Conservation (phyloP, 495 filamentous ascomycete species). For the Penicillium flavigenum region DNA sequence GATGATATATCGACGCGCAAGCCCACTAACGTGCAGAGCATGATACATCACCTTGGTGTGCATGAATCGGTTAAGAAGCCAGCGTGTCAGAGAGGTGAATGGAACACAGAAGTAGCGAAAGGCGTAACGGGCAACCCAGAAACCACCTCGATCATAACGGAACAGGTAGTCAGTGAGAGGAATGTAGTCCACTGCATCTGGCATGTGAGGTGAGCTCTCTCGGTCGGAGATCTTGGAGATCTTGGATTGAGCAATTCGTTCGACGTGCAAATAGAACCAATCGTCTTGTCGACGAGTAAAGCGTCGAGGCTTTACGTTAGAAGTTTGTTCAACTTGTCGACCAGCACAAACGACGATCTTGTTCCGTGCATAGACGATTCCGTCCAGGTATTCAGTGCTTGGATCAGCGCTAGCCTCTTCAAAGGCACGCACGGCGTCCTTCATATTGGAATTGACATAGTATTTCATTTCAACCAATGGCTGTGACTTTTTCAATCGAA, state of each 20-base stretch:
- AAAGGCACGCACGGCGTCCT: conserved; percentile 41
- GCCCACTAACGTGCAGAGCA: conserved; percentile 53
- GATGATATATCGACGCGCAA: conserved; percentile 47
- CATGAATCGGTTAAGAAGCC: conserved; percentile 52
- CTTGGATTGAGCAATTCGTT: conserved; percentile 17
- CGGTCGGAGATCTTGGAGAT: neutral
- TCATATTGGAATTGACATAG: conserved; percentile 37
- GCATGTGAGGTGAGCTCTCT: neutral
- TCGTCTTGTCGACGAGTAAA: conserved; percentile 54
- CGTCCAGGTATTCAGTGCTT: conserved; percentile 55
- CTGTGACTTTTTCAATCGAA: conserved; percentile 48
- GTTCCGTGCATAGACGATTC: conserved; percentile 46
- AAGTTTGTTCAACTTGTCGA: conserved; percentile 35
- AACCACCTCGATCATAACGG: conserved; percentile 62
- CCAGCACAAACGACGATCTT: conserved; percentile 52
- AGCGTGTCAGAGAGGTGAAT: conserved; percentile 54
- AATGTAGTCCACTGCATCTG: conserved; percentile 40
- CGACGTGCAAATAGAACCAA: conserved; percentile 60
- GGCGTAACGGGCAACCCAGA: conserved; percentile 53
- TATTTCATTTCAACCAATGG: conserved; percentile 53
- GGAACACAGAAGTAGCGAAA: conserved; percentile 58
- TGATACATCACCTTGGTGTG: conserved; percentile 58
- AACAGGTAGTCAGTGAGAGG: conserved; percentile 61
- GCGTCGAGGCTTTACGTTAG: conserved; percentile 22
- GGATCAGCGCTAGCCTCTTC: conserved; percentile 31